Percentiles rank a stretch among this genome's conserved stretches.
These are phyloP conservation scores for Dioscorea zingiberensis DNA, from an alignment of 106 monocot genomes.

Conservation along the genomic window DNA sequence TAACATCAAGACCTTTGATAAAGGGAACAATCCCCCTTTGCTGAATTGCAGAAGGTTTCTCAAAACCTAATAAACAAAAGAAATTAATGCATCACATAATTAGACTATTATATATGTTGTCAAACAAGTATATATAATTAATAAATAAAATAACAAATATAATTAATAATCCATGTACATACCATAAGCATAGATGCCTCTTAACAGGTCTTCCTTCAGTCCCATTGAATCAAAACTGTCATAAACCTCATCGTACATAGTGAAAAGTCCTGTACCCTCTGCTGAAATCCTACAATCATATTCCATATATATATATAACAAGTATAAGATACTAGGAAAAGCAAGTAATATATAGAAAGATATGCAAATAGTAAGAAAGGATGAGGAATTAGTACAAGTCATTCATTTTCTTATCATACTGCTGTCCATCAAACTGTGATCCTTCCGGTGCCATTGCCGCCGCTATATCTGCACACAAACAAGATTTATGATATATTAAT, in stretches of 20 bases:
- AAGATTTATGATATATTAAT: too few relatives aligned
- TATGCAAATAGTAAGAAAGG: not conserved
- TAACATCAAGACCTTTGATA: conserved; percentile 8
- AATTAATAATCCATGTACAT: too few relatives aligned
- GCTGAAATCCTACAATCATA: not conserved
- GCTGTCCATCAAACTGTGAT: conserved; percentile 1
- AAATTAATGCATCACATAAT: too few relatives aligned
- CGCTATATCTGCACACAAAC: too few relatives aligned
- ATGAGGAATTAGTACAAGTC: conserved; percentile 1
- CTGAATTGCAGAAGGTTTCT: conserved; percentile 14
- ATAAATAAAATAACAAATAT: too few relatives aligned
- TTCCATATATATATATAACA: too few relatives aligned
- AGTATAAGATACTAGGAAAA: too few relatives aligned
- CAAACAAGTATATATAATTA: too few relatives aligned
- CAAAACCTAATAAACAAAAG: conserved; percentile 7
- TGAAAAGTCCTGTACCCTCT: not conserved
- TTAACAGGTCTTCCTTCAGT: conserved; percentile 5
- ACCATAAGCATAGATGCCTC: conserved; percentile 14
- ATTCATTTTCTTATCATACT: conserved; percentile 3
- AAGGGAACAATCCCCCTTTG: conserved; percentile 11
- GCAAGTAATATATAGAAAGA: too few relatives aligned
- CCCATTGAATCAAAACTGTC: conserved; percentile 11
- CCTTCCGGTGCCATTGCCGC: conserved; percentile 3
- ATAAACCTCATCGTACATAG: conserved; percentile 3
- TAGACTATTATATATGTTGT: too few relatives aligned